Conservation (phyloP, 495 filamentous ascomycete genomes). For the Aspergillus cavernicola region DNA sequence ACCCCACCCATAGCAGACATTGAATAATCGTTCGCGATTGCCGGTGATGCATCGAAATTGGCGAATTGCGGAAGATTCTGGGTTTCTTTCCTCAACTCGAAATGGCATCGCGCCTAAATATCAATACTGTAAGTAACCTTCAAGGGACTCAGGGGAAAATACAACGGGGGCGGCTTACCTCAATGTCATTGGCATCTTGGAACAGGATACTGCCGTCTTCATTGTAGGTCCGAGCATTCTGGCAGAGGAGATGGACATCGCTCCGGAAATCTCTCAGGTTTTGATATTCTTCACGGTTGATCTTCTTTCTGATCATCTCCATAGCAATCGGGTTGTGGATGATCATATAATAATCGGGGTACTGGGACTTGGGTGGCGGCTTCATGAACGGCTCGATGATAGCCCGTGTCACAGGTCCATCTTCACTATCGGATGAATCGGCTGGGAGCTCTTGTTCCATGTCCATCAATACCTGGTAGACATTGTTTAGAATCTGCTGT, state of each 20-base stretch:
- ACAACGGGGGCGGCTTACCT: conserved; percentile 59
- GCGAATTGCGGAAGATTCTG: conserved; percentile 67
- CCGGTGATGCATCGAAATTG: conserved; percentile 59
- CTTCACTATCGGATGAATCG: conserved; percentile 59
- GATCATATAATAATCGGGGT: conserved; percentile 90
- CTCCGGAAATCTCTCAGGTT: conserved; percentile 72
- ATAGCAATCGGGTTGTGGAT: conserved; percentile 90
- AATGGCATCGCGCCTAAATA: conserved; percentile 59
- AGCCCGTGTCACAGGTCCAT: conserved; percentile 58
- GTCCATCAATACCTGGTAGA: conserved; percentile 75
- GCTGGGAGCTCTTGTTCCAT: conserved; percentile 62
- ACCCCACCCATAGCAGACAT: conserved; percentile 57
- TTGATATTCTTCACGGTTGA: conserved; percentile 89
- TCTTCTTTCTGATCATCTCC: conserved; percentile 86
- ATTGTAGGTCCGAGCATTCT: conserved; percentile 92
- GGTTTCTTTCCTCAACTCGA: conserved; percentile 67
- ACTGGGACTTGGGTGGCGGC: conserved; percentile 79
- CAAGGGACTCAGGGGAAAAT: conserved; percentile 9
- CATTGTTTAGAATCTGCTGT: conserved; percentile 67
- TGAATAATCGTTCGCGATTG: conserved; percentile 56
- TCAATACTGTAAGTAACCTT: conserved; percentile 36
- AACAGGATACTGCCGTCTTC: conserved; percentile 90
- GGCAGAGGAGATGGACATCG: conserved; percentile 79
- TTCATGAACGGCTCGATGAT: conserved; percentile 95
- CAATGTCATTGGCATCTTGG: conserved; percentile 87